Base-by-base conservation (phyloP, 73 alveolate species). In the Uronychia binucleata region DNA sequence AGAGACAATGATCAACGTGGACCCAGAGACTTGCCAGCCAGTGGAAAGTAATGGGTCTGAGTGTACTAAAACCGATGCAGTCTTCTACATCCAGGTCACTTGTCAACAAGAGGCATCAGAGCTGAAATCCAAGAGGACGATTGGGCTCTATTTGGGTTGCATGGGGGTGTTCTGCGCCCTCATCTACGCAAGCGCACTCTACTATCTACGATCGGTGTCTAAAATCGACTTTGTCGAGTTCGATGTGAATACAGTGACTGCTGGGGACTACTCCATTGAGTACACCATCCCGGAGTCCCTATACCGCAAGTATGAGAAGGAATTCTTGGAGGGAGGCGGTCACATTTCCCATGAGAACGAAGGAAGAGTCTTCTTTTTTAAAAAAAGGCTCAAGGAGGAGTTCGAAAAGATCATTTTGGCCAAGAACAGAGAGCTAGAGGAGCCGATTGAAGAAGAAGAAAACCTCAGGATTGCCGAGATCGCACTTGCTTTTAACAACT, bases 401-500 rank as follows among this genome's bases (percentile, higher is more conserved):
- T 46, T 46, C 19, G 67, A 46, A 46, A 11, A 46, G 67, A 46
- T 46, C 19, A 19, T 46, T 19, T 11, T 46, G 5, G 67, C 5
- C n/a, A 46, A 19, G 67, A 46, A 46, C 19, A 19, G n/a, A 11
- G 67, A 46, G 67, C 67, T 46, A 46, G 67, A 46, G 19, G 67
- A 46, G n/a, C 5, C 5, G 19, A 5, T 5, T 11, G 19, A 46
- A 46, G n/a, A 46, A 46, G 67, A 46, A 19, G 67, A 46, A 5
- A 46, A 11, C n/a, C 67, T 46, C 19, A 19, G 80, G 57, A 84
- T 89, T 33, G 95, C 95, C 0, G 91, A 89, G 1, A 84, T 89
- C 28, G 28, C 74, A 11, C 85, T 89, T 57, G 79, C 95, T 13
- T 89, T 35, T 35, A 33, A 30, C 1, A 89, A 89, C 33, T 78